phyloP scores from a whole-genome alignment of 2,329 filamentous ascomycete genomes.

The Arthrobotrys sphaeroides region DNA sequence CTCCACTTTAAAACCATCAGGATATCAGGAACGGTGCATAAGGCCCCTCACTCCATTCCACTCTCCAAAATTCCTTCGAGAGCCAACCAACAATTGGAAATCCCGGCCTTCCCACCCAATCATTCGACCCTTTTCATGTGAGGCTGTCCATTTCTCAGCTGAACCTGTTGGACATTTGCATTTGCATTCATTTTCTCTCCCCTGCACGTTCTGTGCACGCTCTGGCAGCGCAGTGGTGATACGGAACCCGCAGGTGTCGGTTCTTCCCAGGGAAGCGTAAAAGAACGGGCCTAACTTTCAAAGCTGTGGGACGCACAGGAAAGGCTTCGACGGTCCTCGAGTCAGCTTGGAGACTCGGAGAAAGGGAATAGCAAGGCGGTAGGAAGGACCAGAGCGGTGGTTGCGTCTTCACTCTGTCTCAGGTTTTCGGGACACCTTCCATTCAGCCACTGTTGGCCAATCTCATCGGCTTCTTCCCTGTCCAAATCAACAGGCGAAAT shows the following conservation, averaged over 20 bases:
- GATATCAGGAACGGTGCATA: conserved; percentile 18
- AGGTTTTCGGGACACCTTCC: conserved; percentile 20
- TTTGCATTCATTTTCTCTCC: neutral
- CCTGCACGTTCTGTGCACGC: neutral
- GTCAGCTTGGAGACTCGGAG: neutral
- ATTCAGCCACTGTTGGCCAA: conserved; percentile 11
- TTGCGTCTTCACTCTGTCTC: neutral
- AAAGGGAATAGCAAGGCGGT: neutral
- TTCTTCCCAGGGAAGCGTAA: neutral
- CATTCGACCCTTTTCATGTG: neutral
- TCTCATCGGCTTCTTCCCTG: conserved; percentile 27
- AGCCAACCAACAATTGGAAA: conserved; percentile 9
- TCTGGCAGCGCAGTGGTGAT: neutral
- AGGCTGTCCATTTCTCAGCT: conserved; percentile 2
- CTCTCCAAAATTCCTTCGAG: conserved; percentile 35
- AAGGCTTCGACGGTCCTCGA: neutral
- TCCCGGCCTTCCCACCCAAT: conserved; percentile 39
- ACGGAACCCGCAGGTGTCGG: conserved; percentile 18
- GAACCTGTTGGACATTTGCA: neutral
- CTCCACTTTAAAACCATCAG: conserved; percentile 16
- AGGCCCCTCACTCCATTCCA: conserved; percentile 28
- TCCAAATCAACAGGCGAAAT: conserved; percentile 28
- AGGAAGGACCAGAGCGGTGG: neutral
- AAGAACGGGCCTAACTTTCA: neutral
- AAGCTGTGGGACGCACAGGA: neutral